Evolutionary conservation across 352 stramenopile species (phyloP).

Genomic region (Phytophthora idaei): DNA sequence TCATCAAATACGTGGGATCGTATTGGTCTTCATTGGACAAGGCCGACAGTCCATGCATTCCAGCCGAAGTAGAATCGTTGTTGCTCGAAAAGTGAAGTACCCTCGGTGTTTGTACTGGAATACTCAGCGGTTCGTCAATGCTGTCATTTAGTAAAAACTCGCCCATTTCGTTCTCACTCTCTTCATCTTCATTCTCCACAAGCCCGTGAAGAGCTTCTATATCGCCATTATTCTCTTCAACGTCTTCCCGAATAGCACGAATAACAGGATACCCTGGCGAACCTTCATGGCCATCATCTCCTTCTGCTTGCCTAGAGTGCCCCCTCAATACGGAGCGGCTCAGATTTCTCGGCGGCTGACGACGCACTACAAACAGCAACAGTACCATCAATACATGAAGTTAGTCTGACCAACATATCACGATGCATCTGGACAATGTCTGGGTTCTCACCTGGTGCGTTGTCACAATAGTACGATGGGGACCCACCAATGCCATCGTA

Average conservation of each 20-base stretch:
- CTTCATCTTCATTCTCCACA: constrained; percentile 8
- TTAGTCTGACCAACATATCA: constrained; percentile 10
- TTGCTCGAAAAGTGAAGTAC: constrained; percentile 15
- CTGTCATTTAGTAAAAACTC: constrained; percentile 37
- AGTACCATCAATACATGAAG: constrained; percentile 3
- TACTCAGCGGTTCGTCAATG: constrained; percentile 1
- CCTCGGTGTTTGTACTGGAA: constrained; percentile 9
- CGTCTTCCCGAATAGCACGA: constrained; percentile 34
- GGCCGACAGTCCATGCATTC: background rate
- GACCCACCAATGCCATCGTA: constrained; percentile 84
- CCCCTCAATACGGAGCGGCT: background rate
- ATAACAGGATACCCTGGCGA: constrained; percentile 18
- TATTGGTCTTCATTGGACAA: constrained; percentile 22
- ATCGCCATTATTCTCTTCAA: constrained; percentile 32
- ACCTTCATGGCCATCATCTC: constrained; percentile 33
- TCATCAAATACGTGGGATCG: constrained; percentile 82
- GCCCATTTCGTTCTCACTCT: constrained; percentile 26
- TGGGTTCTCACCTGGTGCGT: constrained; percentile 38
- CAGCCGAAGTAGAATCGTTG: background rate
- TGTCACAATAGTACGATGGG: constrained; percentile 80
- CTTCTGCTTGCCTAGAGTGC: constrained; percentile 31
- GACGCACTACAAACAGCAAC: constrained; percentile 24
- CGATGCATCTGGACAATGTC: background rate
- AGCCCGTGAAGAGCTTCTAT: background rate
- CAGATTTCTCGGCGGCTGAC: constrained; percentile 3